phyloP scores from a whole-genome alignment of 2,329 filamentous ascomycete species.

The Epichloe typhina region DNA sequence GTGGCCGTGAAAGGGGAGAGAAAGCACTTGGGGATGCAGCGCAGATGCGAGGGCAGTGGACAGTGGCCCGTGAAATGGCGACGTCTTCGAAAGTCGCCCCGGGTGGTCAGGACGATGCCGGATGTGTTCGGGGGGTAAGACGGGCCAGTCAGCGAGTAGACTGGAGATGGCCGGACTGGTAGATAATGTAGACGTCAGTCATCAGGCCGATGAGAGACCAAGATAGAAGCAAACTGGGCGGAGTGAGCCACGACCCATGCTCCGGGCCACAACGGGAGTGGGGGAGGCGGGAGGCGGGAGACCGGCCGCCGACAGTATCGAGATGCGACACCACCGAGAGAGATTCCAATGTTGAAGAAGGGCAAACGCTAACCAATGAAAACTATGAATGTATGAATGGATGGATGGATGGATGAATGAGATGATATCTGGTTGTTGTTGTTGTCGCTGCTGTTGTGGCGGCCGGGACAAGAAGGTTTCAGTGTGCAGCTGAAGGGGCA shows the following conservation, averaged over 20 bases:
- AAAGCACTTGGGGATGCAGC: too few species aligned
- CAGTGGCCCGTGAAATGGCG: background rate
- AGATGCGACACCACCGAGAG: background rate
- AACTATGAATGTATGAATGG: too few species aligned
- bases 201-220: background rate
- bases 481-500: too few species aligned
- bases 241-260: too few species aligned
- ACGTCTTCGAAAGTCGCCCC: background rate
- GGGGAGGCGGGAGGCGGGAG: slow-evolving; percentile 5
- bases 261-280: slow-evolving; percentile 1
- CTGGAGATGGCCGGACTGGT: background rate
- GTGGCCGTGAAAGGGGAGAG: background rate
- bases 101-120: background rate
- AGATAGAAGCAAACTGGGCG: background rate
- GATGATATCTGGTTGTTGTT: too few species aligned
- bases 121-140: slow-evolving; percentile 1
- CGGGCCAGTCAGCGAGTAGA: background rate
- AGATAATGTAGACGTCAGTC: background rate
- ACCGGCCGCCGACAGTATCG: slow-evolving; percentile 4
- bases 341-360: too few species aligned
- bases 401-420: too few species aligned
- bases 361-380: too few species aligned
- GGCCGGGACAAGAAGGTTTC: too few species aligned
- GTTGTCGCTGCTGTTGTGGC: too few species aligned
- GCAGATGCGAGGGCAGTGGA: background rate